phyloP scores from a whole-genome alignment of 2,329 filamentous ascomycete species.

The Trichoderma cornu-damae region DNA sequence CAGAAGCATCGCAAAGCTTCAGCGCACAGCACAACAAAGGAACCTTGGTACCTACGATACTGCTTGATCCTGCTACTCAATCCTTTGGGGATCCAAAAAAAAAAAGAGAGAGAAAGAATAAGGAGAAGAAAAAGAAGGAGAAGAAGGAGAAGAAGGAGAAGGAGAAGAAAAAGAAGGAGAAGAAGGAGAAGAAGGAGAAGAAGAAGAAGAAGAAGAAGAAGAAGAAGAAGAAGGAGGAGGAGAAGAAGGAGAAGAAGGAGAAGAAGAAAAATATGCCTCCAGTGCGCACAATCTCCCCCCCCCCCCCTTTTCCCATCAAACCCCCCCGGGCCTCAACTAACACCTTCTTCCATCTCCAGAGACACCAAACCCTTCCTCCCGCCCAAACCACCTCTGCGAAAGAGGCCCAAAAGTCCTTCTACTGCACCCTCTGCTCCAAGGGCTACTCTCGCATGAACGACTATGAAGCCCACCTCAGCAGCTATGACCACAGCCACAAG shows the following conservation, averaged over 20 bases:
- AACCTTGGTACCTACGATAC: no score
- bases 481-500: slow-evolving; percentile 93
- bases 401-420: slow-evolving; percentile 74
- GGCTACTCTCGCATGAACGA: slow-evolving; percentile 94
- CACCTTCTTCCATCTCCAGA: slow-evolving; percentile 31
- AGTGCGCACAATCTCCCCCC: slow-evolving; percentile 34
- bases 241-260: no score
- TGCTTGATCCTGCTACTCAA: background rate
- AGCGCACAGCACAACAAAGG: background rate
- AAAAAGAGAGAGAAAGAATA: no score
- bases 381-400: slow-evolving; percentile 61
- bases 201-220: no score
- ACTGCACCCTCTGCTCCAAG: slow-evolving; percentile 84
- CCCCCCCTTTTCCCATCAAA: slow-evolving; percentile 29
- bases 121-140: no score
- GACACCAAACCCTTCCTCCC: slow-evolving; percentile 53
- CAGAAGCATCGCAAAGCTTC: background rate
- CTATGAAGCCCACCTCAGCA: slow-evolving; percentile 88
- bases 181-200: no score
- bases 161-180: no score
- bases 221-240: no score
- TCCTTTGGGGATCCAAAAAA: background rate
- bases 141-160: no score
- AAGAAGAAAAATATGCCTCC: no score
- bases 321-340: slow-evolving; percentile 37